phyloP scores from a whole-genome alignment of 129 eudicot species.

The Escallonia herrerae region DNA sequence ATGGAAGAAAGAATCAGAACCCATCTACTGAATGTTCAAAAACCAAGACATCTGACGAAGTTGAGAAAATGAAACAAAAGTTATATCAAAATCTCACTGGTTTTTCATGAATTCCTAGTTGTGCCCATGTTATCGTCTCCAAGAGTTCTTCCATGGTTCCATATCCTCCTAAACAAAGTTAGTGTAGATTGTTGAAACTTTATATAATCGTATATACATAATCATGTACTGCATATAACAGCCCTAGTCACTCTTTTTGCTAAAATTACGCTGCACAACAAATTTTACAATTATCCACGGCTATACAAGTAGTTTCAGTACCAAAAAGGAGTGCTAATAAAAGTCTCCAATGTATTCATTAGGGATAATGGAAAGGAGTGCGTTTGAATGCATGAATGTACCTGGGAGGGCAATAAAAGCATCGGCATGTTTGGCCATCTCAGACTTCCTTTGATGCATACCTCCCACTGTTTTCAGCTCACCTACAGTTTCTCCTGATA shows the following conservation, averaged over 20 bases:
- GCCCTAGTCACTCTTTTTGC: too few relatives aligned
- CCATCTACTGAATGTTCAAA: background rate
- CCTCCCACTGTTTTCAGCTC: constrained; percentile 47
- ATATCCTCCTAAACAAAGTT: constrained; percentile 48
- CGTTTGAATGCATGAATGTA: constrained; percentile 7
- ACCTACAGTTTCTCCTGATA: constrained; percentile 58
- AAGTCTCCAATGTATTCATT: too few relatives aligned
- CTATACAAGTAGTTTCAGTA: too few relatives aligned
- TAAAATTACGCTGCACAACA: too few relatives aligned
- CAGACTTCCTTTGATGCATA: constrained; percentile 76
- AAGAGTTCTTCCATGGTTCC: constrained; percentile 76
- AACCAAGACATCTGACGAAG: background rate
- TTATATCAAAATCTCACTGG: constrained; percentile 33
- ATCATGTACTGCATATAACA: background rate
- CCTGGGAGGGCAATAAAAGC: constrained; percentile 84
- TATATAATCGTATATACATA: background rate
- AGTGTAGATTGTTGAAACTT: background rate
- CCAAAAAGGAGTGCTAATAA: too few relatives aligned
- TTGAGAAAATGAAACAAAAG: background rate
- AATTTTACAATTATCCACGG: too few relatives aligned
- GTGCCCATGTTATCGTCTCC: constrained; percentile 76
- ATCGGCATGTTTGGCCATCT: constrained; percentile 64
- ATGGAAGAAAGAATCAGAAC: background rate
- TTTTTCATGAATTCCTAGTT: constrained; percentile 74
- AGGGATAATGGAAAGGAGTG: too few relatives aligned